Conservation (phyloP, 2,329 filamentous ascomycete genomes). For the Zasmidium angulare region DNA sequence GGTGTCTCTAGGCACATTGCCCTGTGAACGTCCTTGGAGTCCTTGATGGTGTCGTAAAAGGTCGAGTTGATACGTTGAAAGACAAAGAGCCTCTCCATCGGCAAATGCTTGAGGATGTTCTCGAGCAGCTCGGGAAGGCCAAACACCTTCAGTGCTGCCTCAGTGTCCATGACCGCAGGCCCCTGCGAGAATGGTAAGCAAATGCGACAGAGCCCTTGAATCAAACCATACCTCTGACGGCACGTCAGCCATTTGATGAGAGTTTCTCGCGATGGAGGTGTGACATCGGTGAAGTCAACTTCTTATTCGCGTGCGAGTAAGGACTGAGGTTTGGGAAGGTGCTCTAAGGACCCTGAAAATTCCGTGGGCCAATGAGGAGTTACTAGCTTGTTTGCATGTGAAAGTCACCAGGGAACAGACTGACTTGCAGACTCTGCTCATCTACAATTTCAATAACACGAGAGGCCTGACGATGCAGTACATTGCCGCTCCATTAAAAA, state of each 20-base stretch:
- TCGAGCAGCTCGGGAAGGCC: constrained; percentile 9
- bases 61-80: constrained; percentile 9
- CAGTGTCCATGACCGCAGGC: not conserved
- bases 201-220: too few species aligned
- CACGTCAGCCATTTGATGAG: not conserved
- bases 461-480: not conserved
- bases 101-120: constrained; percentile 3
- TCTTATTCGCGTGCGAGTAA: not conserved
- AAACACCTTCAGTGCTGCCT: constrained; percentile 1
- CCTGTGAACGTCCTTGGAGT: not conserved
- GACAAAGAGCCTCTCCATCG: constrained; percentile 1
- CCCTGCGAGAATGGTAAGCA: not conserved
- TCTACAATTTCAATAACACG: not conserved
- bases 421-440: not conserved
- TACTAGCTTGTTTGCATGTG: not conserved
- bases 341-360: not conserved
- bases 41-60: constrained; percentile 7
- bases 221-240: not conserved
- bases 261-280: not conserved
- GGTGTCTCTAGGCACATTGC: constrained; percentile 2
- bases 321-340: not conserved
- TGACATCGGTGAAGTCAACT: not conserved
- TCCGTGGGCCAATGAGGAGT: not conserved
- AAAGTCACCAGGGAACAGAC: not conserved
- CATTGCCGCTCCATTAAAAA: too few species aligned